phyloP scores from a whole-genome alignment of 768 basidiomycete species.

The Daedaleopsis nitida region DNA sequence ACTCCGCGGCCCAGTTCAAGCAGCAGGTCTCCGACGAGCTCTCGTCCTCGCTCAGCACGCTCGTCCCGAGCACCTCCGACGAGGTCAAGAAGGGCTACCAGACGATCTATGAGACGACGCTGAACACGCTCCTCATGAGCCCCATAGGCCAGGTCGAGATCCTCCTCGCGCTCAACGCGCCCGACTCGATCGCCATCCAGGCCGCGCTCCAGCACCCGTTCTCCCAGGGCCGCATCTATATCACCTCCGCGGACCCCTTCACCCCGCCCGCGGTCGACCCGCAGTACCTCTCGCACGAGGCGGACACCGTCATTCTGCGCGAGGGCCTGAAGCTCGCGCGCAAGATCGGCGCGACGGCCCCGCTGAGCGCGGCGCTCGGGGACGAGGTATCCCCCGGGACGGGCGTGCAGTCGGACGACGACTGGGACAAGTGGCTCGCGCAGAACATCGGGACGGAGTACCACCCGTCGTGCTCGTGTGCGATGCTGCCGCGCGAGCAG shows the following conservation, averaged over 20 bases:
- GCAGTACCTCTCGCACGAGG: conserved; percentile 58
- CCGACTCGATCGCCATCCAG: conserved; percentile 56
- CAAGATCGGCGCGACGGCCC: conserved; percentile 50
- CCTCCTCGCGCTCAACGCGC: conserved; percentile 41
- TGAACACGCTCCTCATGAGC: conserved; percentile 40
- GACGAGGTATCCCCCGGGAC: conserved; percentile 52
- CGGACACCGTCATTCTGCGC: conserved; percentile 51
- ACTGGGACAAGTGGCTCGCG: conserved; percentile 55
- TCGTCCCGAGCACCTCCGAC: conserved; percentile 46
- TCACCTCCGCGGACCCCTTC: conserved; percentile 62
- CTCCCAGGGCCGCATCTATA: conserved; percentile 62
- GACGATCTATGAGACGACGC: conserved; percentile 50
- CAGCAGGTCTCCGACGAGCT: conserved; percentile 36
- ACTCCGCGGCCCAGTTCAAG: conserved; percentile 36
- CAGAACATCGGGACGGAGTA: conserved; percentile 50
- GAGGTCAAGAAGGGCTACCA: conserved; percentile 56
- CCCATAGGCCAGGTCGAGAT: conserved; percentile 61
- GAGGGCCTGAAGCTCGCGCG: conserved; percentile 65
- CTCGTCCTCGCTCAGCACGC: conserved; percentile 33
- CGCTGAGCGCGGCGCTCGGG: conserved; percentile 47
- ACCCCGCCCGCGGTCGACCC: conserved; percentile 67
- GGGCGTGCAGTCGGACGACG: conserved; percentile 50
- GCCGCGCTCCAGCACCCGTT: conserved; percentile 67
- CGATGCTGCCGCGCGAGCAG: conserved; percentile 53
- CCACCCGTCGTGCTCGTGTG: conserved; percentile 59